Conservation (phyloP, 192 early-diverging fungal species). For the Coemansia asiatica region DNA sequence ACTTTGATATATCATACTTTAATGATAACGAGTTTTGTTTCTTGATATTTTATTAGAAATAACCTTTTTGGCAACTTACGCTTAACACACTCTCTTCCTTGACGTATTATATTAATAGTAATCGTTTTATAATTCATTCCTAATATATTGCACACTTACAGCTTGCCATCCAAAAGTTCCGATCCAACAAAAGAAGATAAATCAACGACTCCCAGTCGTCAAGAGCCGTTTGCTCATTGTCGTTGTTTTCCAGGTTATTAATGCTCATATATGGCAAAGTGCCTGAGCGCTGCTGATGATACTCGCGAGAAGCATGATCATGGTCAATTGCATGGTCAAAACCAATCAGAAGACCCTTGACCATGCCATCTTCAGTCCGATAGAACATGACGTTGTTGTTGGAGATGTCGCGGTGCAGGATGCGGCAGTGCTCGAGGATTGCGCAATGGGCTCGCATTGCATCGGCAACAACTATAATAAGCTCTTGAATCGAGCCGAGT, state of each 20-base stretch:
- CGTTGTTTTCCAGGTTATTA: constrained; percentile 11
- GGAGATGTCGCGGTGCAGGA: constrained; percentile 29
- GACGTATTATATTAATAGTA: too few species aligned
- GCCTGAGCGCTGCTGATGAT: background rate
- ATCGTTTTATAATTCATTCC: too few species aligned
- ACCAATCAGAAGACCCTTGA: constrained; percentile 18
- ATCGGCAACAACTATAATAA: constrained; percentile 26
- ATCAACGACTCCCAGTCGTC: constrained; percentile 14
- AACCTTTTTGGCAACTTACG: too few species aligned
- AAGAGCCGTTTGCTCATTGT: constrained; percentile 1
- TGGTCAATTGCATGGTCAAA: constrained; percentile 17
- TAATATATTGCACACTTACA: background rate
- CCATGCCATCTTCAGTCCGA: background rate
- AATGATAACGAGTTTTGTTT: too few species aligned
- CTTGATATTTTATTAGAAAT: too few species aligned
- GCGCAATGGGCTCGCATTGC: constrained; percentile 22
- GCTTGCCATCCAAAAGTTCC: background rate
- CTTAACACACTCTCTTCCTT: too few species aligned
- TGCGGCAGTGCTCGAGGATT: constrained; percentile 9
- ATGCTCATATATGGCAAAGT: constrained; percentile 31
- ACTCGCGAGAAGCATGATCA: background rate
- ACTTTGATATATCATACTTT: too few species aligned
- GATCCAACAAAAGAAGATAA: background rate
- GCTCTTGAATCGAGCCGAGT: constrained; percentile 3
- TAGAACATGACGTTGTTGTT: constrained; percentile 23